phyloP scores from a whole-genome alignment of 331 rosid species.

The Quercus tomentella region DNA sequence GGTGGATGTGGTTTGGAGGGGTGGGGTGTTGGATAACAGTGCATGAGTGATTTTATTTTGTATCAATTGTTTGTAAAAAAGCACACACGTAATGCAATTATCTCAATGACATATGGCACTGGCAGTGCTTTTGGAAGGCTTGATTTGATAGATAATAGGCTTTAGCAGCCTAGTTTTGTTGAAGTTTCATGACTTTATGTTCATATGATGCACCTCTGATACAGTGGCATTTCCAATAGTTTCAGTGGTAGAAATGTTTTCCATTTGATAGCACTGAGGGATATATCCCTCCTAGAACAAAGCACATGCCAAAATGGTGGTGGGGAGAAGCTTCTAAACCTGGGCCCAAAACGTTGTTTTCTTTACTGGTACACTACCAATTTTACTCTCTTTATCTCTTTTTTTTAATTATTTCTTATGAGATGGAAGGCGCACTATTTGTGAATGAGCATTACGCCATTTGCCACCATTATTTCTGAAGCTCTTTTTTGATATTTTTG shows the following conservation, averaged over 20 bases:
- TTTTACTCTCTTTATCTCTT: not conserved
- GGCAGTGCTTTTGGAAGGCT: not conserved
- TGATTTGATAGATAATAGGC: not conserved
- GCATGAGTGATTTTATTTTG: too few relatives aligned
- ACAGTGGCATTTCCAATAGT: conserved; percentile 19
- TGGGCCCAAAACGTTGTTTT: conserved; percentile 46
- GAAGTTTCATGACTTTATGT: not conserved
- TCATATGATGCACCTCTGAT: conserved; percentile 13
- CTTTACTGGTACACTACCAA: conserved; percentile 54
- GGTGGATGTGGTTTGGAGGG: too few relatives aligned
- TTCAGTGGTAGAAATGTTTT: conserved; percentile 58
- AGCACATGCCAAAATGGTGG: conserved; percentile 38
- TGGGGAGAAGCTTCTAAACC: conserved; percentile 53
- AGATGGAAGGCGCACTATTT: not conserved
- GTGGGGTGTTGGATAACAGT: too few relatives aligned
- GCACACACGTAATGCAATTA: too few relatives aligned
- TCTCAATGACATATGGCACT: too few relatives aligned
- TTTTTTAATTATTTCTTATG: not conserved
- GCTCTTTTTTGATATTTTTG: conserved; percentile 20
- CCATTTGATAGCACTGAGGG: conserved; percentile 62
- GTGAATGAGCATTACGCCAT: not conserved
- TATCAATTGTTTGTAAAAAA: too few relatives aligned
- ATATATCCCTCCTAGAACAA: conserved; percentile 50
- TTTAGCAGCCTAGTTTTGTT: not conserved
- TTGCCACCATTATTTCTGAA: conserved; percentile 7